These are phyloP conservation scores for Phoma sp. DNA, from an alignment of 2,329 filamentous ascomycete species.

Conservation along the genomic window DNA sequence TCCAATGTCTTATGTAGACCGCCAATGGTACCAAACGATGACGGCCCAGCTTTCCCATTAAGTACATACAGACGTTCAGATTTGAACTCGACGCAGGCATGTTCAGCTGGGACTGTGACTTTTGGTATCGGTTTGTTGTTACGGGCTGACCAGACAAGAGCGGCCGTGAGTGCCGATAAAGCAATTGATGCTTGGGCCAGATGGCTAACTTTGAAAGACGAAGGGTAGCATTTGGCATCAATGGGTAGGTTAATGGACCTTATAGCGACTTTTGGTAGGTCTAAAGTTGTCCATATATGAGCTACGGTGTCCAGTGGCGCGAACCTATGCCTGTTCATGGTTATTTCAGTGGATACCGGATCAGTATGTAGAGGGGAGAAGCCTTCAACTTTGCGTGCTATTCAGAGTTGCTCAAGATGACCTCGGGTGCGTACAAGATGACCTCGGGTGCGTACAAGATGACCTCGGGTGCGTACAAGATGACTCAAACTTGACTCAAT, in stretches of 20 bases:
- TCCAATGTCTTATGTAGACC: constrained; percentile 61
- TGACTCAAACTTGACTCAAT: not conserved
- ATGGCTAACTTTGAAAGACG: constrained; percentile 63
- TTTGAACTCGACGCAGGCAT: constrained; percentile 62
- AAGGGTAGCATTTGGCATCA: constrained; percentile 49
- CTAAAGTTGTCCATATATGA: constrained; percentile 41
- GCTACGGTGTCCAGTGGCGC: constrained; percentile 34
- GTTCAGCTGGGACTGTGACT: constrained; percentile 55
- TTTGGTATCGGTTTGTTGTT: constrained; percentile 38
- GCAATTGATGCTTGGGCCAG: constrained; percentile 63
- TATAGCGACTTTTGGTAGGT: constrained; percentile 33
- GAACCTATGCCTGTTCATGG: constrained; percentile 34
- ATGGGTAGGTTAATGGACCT: constrained; percentile 28
- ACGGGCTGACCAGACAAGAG: constrained; percentile 53
- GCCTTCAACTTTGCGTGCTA: too few species aligned
- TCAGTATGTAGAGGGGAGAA: not conserved
- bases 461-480: not conserved
- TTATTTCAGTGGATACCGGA: not conserved
- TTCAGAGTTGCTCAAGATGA: too few species aligned
- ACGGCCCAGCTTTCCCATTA: constrained; percentile 44
- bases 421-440: too few species aligned
- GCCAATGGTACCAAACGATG: constrained; percentile 56
- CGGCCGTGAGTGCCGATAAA: constrained; percentile 59
- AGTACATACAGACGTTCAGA: constrained; percentile 61
- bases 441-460: too few species aligned